Percentiles rank a stretch among this genome's conserved stretches.
phyloP scores from a whole-genome alignment of 495 filamentous ascomycete genomes.

The Aspergillus steynii region DNA sequence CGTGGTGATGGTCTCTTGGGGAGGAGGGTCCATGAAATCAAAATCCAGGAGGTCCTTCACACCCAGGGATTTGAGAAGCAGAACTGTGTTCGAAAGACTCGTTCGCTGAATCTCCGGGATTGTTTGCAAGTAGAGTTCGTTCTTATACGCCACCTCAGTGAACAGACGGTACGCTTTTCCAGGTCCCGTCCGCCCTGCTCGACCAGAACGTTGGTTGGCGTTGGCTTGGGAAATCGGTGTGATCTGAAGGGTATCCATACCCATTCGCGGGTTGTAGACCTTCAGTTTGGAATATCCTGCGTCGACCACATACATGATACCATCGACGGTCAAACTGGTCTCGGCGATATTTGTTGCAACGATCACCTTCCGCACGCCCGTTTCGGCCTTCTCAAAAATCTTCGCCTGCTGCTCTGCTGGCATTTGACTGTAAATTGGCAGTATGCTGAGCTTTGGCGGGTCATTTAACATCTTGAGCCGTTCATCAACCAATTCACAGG shows the following conservation, averaged over 20 bases:
- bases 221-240: slow-evolving; percentile 98
- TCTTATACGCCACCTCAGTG: slow-evolving; percentile 91
- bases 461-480: slow-evolving; percentile 89
- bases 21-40: slow-evolving; percentile 98
- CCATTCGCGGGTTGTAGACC: slow-evolving; percentile 98
- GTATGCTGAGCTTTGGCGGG: slow-evolving; percentile 89
- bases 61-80: slow-evolving; percentile 91
- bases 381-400: slow-evolving; percentile 89
- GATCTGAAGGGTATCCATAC: slow-evolving; percentile 98
- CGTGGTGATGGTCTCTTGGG: slow-evolving; percentile 96
- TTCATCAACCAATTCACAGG: slow-evolving; percentile 90
- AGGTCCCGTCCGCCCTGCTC: slow-evolving; percentile 92
- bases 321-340: slow-evolving; percentile 96
- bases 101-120: slow-evolving; percentile 99
- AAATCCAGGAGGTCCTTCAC: slow-evolving; percentile 96
- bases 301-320: slow-evolving; percentile 99
- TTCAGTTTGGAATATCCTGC: slow-evolving; percentile 96
- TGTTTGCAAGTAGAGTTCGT: slow-evolving; percentile 96
- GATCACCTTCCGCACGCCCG: slow-evolving; percentile 94
- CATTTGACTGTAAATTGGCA: slow-evolving; percentile 99
- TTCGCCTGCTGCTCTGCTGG: slow-evolving; percentile 96
- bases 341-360: slow-evolving; percentile 99
- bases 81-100: slow-evolving; percentile 90
- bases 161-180: slow-evolving; percentile 95
- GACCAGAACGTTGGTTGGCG: slow-evolving; percentile 86